These are phyloP conservation scores for Wickerhamiella qilinensis DNA, from an alignment of 805 yeast genomes.

Conservation along the genomic window DNA sequence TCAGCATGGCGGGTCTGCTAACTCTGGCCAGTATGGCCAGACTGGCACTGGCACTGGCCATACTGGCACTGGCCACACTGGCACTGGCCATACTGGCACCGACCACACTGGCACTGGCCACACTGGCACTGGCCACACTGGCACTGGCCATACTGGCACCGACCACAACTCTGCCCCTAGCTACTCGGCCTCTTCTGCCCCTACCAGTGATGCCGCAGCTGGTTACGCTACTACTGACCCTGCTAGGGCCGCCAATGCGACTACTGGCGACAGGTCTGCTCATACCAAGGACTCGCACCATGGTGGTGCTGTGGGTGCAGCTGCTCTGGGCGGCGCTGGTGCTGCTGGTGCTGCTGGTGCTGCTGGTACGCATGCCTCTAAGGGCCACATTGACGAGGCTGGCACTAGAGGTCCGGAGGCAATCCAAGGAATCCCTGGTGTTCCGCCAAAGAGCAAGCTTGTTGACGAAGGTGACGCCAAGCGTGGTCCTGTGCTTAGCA, in stretches of 20 bases:
- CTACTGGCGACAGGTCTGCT: background rate
- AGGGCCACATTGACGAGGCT: background rate
- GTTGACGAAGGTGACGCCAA: conserved; percentile 14
- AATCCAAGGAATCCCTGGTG: conserved; percentile 15
- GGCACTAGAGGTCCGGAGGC: conserved; percentile 10
- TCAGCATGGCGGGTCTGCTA: no score
- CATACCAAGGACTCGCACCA: background rate
- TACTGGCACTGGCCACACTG: no score
- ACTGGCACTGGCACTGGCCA: no score
- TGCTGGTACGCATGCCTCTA: background rate
- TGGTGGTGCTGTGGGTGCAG: background rate
- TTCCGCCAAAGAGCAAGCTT: conserved; percentile 14
- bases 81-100: no score
- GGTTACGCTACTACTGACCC: background rate
- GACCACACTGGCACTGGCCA: no score
- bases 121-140: no score
- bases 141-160: no score
- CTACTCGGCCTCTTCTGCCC: background rate
- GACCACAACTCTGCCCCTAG: background rate
- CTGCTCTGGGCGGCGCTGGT: no score
- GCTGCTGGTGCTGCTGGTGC: background rate
- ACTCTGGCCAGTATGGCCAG: no score
- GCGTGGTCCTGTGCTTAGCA: conserved; percentile 13
- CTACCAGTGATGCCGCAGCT: background rate
- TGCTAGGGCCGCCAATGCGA: background rate